Conservation (phyloP, 805 yeast species). For the Pichia membranifaciens region DNA sequence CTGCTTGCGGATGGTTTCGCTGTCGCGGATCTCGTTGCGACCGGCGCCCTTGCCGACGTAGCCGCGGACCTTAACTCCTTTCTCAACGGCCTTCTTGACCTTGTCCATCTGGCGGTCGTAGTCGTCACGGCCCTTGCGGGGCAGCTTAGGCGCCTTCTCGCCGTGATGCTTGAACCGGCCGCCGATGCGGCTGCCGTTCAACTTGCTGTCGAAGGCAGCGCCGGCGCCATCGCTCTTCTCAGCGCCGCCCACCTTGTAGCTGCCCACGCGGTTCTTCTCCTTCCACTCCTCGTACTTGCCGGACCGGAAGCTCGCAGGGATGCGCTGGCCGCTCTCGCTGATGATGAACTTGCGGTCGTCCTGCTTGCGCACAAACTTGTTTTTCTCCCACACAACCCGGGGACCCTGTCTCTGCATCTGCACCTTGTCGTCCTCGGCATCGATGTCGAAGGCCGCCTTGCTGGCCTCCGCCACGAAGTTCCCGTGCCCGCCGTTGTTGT, state of each 20-base stretch:
- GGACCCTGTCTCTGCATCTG: slow-evolving; percentile 60
- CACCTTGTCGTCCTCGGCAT: slow-evolving; percentile 60
- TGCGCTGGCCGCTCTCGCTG: slow-evolving; percentile 88
- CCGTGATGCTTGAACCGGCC: slow-evolving; percentile 68
- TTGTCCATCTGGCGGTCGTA: slow-evolving; percentile 75
- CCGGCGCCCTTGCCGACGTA: slow-evolving; percentile 40
- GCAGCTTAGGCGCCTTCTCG: slow-evolving; percentile 74
- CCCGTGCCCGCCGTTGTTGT: slow-evolving; percentile 48
- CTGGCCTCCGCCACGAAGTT: slow-evolving; percentile 82
- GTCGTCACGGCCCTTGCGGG: slow-evolving; percentile 89
- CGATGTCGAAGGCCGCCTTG: slow-evolving; percentile 81
- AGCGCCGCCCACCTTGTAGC: slow-evolving; percentile 41
- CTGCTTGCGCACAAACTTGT: slow-evolving; percentile 76
- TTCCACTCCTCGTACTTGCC: slow-evolving; percentile 95
- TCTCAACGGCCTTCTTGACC: slow-evolving; percentile 71
- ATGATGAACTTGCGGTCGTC: slow-evolving; percentile 85
- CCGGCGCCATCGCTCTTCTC: slow-evolving; percentile 21
- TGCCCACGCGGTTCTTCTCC: slow-evolving; percentile 53
- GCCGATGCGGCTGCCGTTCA: slow-evolving; percentile 32
- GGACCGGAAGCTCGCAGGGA: slow-evolving; percentile 86
- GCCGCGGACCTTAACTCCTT: slow-evolving; percentile 71
- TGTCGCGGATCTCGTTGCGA: slow-evolving; percentile 53
- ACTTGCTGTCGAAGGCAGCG: slow-evolving; percentile 28
- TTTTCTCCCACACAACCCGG: slow-evolving; percentile 87
- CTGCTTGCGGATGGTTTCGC: slow-evolving; percentile 73